Evolutionary conservation across 306 rosid genomes (phyloP), one percentile per base, ranked within the genome.

Genomic region (Acacia acuminata): DNA sequence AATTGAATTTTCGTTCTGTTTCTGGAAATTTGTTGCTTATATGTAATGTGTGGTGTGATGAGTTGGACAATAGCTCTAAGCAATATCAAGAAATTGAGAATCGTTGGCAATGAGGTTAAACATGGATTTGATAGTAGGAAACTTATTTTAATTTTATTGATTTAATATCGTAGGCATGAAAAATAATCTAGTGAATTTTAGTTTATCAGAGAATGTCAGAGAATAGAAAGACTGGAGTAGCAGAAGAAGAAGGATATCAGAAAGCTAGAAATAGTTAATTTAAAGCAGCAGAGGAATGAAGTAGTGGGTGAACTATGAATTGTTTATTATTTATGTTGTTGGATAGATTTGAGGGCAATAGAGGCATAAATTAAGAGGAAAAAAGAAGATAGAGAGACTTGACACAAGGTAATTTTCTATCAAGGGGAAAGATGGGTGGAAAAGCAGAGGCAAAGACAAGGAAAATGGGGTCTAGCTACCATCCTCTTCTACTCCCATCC

Each of bases 401-500:
- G 79, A 68, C 53, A 44, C 70, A 83, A 75, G 45, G 77, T 17
- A 84, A 79, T 79, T 84, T 80, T 71, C 66, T 76, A 69, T 77
- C 76, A 56, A 79, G 32, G 88, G 83, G 77, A 77, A 78, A 84
- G 88, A 86, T 63, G 81, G 80, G 68, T 83, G 83, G 72, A 81
- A 89, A 90, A 91, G 86, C 77, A 86, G 79, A 17, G 75, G 76
- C 77, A 78, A 83, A 77, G 84, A 67, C 66, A 64, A 75, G 74
- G 73, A 61, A 84, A 61, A 76, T n/a, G n/a, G n/a, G n/a, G n/a
- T n/a, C n/a, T n/a, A n/a, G n/a, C n/a, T n/a, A n/a, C n/a, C n/a
- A n/a, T n/a, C n/a, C n/a, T n/a, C n/a, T n/a, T n/a, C n/a, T n/a
- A n/a, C n/a, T n/a, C n/a, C n/a, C n/a, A n/a, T n/a, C n/a, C n/a